phyloP scores from a whole-genome alignment of 306 rosid genomes.

The Trichosanthes truncata region DNA sequence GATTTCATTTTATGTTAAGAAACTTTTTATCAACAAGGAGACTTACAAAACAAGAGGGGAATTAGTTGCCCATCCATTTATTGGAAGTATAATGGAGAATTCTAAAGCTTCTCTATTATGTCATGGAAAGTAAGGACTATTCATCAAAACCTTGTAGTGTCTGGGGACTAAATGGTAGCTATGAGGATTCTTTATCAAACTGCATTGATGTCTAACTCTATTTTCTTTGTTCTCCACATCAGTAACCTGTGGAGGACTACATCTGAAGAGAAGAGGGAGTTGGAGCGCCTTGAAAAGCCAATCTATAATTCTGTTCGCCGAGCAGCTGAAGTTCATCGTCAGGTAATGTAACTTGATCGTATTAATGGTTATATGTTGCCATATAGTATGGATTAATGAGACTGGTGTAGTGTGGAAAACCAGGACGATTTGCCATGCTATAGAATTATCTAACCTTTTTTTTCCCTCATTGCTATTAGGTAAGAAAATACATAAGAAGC shows the following conservation, averaged over 20 bases:
- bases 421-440: background rate
- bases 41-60: background rate
- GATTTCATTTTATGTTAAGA: background rate
- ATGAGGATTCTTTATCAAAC: background rate
- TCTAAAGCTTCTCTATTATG: background rate
- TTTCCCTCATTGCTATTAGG: conserved; percentile 33
- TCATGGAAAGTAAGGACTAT: background rate
- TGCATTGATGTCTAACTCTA: background rate
- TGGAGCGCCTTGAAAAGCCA: conserved; percentile 95
- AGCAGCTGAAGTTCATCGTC: conserved; percentile 99
- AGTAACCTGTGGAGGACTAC: conserved; percentile 93
- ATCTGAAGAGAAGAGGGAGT: conserved; percentile 94
- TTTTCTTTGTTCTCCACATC: conserved; percentile 16
- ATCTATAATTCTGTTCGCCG: conserved; percentile 85
- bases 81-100: background rate
- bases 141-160: background rate
- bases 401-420: background rate
- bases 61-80: background rate
- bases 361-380: background rate
- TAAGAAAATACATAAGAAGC: conserved; percentile 68
- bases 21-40: background rate
- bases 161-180: background rate
- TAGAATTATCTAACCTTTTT: background rate
- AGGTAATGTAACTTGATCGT: conserved; percentile 41
- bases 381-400: background rate